Base-by-base conservation (phyloP, 352 stramenopile genomes). In the Detonula confervacea region DNA sequence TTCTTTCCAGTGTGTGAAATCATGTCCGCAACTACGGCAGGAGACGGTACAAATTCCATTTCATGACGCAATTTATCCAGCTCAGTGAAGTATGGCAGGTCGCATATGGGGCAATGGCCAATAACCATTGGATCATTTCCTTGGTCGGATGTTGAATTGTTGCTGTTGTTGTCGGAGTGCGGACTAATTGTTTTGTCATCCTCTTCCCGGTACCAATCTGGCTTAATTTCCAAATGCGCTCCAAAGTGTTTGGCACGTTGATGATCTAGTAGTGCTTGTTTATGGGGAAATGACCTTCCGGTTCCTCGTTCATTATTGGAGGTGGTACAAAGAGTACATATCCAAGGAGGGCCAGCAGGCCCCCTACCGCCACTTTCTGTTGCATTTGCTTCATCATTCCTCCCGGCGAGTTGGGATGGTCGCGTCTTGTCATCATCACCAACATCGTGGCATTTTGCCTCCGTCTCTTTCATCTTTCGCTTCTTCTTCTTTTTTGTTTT, bases 211-310 rank as follows among this genome's bases (percentile, higher is more conserved):
- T 74, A 73, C 87, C 87, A 92, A 71, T 89, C 82, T 22, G 87
- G 87, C 46, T 81, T 75, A 42, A 93, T 89, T 12, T 80, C 68
- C 1, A 66, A 44, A 54, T 93, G 78, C 7, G 75, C 52, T 24
- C 73, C 87, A 44, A 60, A 77, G 68, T 93, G 87, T 55, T 89
- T 91, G 22, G 85, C 84, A 51, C 72, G 52, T 18, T 86, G 64
- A 52, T 93, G 87, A 64, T 85, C 78, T 24, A 82, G 4, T 22
- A 91, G 67, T 35, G 77, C 83, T 69, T 87, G 62, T 20, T 60
- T 55, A 47, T 84, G 55, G 20, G 61, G 51, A 68, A 88, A 88
- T 62, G 22, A 70, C 56, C 76, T 67, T 25, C n/a, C 20, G 49
- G 18, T 46, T 22, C 22, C 6, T 51, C 25, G 4, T 27, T 9